A percentile compares a stretch with the other conserved stretches of the same genome.
These are phyloP conservation scores for Cryptosporidium canis DNA, from an alignment of 169 alveolate genomes.

Conservation along the genomic window DNA sequence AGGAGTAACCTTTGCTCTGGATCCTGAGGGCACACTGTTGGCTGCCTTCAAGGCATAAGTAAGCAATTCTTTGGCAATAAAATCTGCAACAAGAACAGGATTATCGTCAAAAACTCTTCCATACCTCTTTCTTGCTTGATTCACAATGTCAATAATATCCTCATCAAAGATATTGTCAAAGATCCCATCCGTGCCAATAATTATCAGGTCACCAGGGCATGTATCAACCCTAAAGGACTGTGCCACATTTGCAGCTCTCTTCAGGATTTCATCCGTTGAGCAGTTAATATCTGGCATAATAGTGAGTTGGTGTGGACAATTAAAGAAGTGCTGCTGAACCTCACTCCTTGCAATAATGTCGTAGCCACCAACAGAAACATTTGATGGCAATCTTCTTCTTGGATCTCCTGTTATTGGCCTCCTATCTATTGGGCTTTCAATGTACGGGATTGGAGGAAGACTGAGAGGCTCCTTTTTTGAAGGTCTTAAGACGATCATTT, in stretches of 20 bases:
- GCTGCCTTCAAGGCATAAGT: constrained; percentile 60
- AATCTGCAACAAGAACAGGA: constrained; percentile 53
- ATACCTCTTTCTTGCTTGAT: constrained; percentile 53
- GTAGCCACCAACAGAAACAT: constrained; percentile 65
- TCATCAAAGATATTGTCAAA: constrained; percentile 84
- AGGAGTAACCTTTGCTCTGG: constrained; percentile 74
- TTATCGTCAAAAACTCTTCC: constrained; percentile 7
- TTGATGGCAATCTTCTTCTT: constrained; percentile 46
- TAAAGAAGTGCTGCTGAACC: constrained; percentile 83
- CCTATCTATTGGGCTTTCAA: constrained; percentile 33
- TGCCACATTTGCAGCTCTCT: constrained; percentile 73
- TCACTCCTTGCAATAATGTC: constrained; percentile 76
- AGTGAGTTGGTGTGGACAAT: constrained; percentile 84
- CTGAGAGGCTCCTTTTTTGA: constrained; percentile 24
- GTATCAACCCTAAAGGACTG: constrained; percentile 77
- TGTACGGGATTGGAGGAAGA: constrained; percentile 49
- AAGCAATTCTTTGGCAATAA: constrained; percentile 48
- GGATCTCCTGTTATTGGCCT: constrained; percentile 63
- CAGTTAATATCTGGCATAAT: constrained; percentile 80
- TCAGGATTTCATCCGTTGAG: constrained; percentile 72
- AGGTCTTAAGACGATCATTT: constrained; percentile 73
- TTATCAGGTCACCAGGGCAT: constrained; percentile 81
- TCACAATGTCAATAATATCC: constrained; percentile 80
- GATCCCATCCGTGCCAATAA: constrained; percentile 85
- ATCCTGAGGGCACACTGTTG: constrained; percentile 31